Evolutionary conservation across 805 yeast genomes (phyloP).

Genomic region (Hanseniaspora nectarophila): DNA sequence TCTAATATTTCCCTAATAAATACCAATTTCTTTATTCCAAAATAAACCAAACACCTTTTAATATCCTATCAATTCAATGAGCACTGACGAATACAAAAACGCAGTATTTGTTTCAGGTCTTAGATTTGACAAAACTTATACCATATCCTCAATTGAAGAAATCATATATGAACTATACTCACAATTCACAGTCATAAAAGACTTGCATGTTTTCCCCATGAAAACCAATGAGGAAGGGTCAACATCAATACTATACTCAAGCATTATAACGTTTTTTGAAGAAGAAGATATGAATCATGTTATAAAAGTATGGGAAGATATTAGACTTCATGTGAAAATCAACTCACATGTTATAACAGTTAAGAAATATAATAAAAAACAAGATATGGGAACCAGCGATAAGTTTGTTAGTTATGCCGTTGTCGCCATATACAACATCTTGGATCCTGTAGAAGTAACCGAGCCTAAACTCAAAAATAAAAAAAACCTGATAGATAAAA

Average conservation of each 20-base stretch:
- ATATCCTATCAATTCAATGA: background rate
- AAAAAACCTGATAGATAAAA: constrained; percentile 48
- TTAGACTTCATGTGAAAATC: constrained; percentile 18
- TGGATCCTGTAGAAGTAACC: background rate
- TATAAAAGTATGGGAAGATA: constrained; percentile 45
- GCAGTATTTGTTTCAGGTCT: constrained; percentile 27
- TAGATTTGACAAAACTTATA: constrained; percentile 41
- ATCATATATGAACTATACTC: constrained; percentile 69
- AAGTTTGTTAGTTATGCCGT: constrained; percentile 14
- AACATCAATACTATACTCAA: constrained; percentile 6
- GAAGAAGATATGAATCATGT: constrained; percentile 61
- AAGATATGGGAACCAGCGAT: constrained; percentile 26
- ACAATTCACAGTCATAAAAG: constrained; percentile 69
- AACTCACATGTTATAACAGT: constrained; percentile 36
- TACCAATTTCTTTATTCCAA: no score
- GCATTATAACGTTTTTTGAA: constrained; percentile 31
- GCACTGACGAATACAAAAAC: background rate
- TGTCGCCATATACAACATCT: constrained; percentile 16
- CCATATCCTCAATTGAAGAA: constrained; percentile 68
- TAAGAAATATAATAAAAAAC: constrained; percentile 48
- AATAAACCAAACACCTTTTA: no score
- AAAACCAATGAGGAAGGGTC: constrained; percentile 82
- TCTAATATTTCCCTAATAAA: no score
- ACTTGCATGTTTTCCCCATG: constrained; percentile 56
- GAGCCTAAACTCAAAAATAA: background rate